A percentile compares a stretch with the other conserved stretches of the same genome.
Evolutionary conservation across 441 rosid genomes (phyloP).

Genomic region (Pelargonium myrrhifolium): DNA sequence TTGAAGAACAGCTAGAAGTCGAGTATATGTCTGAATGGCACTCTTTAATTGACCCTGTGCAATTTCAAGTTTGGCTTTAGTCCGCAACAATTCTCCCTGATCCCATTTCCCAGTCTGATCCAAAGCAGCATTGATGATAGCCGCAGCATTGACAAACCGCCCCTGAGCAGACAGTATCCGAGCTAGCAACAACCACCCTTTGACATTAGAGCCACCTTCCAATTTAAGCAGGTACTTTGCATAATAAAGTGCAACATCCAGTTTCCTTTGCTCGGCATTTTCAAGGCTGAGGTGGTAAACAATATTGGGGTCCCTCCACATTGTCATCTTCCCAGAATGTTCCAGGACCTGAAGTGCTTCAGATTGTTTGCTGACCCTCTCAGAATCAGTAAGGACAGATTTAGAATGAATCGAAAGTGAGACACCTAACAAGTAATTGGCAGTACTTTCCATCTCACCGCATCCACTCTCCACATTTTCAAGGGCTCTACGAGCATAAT

Average conservation of each 20-base stretch:
- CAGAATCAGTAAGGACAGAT: constrained; percentile 37
- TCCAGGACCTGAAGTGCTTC: constrained; percentile 60
- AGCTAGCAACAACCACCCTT: constrained; percentile 58
- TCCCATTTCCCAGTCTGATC: constrained; percentile 82
- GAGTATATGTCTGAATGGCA: constrained; percentile 60
- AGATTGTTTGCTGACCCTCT: constrained; percentile 36
- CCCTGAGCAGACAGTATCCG: constrained; percentile 76
- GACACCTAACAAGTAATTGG: constrained; percentile 45
- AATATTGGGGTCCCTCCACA: constrained; percentile 36
- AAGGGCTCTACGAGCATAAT: constrained; percentile 50
- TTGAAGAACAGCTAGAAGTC: constrained; percentile 78
- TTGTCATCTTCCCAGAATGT: constrained; percentile 41
- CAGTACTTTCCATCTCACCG: constrained; percentile 40
- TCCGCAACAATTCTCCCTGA: constrained; percentile 68
- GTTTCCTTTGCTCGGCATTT: constrained; percentile 77
- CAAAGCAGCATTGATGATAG: constrained; percentile 48
- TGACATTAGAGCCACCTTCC: constrained; percentile 51
- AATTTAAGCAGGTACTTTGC: constrained; percentile 48
- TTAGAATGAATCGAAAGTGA: constrained; percentile 52
- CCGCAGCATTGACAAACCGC: constrained; percentile 57
- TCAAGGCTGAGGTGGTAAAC: constrained; percentile 56
- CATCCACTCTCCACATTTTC: constrained; percentile 36
- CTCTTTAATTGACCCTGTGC: constrained; percentile 51
- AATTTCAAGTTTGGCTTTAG: constrained; percentile 70
- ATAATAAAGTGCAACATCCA: constrained; percentile 48